Conservation (phyloP, 2,329 filamentous ascomycete species). For the Aspergillus amoenus region DNA sequence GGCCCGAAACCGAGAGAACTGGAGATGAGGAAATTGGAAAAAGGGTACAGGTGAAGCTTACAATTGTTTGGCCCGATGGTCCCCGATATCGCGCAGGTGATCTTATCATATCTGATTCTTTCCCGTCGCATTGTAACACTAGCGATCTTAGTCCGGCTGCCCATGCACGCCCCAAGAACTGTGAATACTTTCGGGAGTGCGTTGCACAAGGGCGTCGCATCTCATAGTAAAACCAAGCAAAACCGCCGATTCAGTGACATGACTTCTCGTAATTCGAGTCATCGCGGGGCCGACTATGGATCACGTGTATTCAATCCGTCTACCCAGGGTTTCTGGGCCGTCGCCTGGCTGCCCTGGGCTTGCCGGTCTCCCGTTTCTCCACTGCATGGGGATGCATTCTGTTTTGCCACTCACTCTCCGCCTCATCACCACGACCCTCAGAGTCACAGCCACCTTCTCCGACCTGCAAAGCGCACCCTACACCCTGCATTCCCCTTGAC, state of each 20-base stretch:
- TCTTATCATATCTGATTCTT: slow-evolving; percentile 29
- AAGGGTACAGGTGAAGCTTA: background rate
- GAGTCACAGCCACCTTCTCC: background rate
- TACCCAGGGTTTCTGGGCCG: background rate
- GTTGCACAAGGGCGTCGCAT: background rate
- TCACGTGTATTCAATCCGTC: background rate
- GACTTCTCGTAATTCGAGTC: background rate
- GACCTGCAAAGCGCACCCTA: background rate
- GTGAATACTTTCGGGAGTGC: background rate
- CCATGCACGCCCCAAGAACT: slow-evolving; percentile 9
- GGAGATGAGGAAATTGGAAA: background rate
- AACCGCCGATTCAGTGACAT: background rate
- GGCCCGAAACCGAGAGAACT: background rate
- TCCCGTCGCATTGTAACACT: slow-evolving; percentile 10
- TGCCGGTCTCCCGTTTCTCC: slow-evolving; percentile 8
- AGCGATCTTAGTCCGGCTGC: slow-evolving; percentile 7
- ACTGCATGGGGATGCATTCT: slow-evolving; percentile 1
- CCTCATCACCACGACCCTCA: slow-evolving; percentile 11
- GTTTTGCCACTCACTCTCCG: slow-evolving; percentile 21
- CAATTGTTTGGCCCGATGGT: background rate
- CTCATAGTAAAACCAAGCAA: too few species aligned
- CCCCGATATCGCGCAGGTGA: slow-evolving; percentile 16
- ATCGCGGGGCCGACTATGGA: background rate
- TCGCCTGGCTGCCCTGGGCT: background rate
- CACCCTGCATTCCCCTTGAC: slow-evolving; percentile 14